Evolutionary conservation across 768 basidiomycete species (phyloP).

Genomic region (Dioszegia hungarica): DNA sequence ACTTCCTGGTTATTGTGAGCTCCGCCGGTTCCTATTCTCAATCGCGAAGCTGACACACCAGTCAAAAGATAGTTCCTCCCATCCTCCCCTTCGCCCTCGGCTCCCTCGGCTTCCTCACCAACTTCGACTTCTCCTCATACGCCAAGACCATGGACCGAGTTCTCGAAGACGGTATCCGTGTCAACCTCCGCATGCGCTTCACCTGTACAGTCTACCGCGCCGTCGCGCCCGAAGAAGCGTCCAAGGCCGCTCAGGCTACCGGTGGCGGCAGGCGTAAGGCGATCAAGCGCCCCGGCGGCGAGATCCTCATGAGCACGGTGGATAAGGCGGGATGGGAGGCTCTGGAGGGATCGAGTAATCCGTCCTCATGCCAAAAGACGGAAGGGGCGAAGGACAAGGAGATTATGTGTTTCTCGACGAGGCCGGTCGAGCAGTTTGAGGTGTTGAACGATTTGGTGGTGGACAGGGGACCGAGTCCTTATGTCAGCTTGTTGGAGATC

Average conservation of each 20-base stretch:
- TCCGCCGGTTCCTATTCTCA: background rate
- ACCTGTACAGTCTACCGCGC: conserved; percentile 98
- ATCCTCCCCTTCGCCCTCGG: conserved; percentile 95
- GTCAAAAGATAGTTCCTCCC: conserved; percentile 93
- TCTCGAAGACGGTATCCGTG: conserved; percentile 88
- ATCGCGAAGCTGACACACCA: conserved; percentile 4
- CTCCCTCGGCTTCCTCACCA: conserved; percentile 95
- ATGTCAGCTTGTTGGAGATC: conserved; percentile 88
- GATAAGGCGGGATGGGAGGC: conserved; percentile 94
- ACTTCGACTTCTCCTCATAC: conserved; percentile 90
- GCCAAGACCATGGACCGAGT: conserved; percentile 80
- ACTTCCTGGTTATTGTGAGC: conserved; percentile 88
- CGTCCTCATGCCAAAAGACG: conserved; percentile 4
- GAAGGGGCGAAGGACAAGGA: conserved; percentile 71
- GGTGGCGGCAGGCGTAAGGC: conserved; percentile 57
- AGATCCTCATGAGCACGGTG: conserved; percentile 92
- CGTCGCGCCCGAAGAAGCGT: conserved; percentile 63
- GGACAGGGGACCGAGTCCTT: conserved; percentile 95
- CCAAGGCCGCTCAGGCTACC: conserved; percentile 52
- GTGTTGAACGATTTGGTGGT: conserved; percentile 96
- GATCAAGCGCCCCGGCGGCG: conserved; percentile 86
- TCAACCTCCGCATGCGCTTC: conserved; percentile 97
- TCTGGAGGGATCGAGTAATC: conserved; percentile 60
- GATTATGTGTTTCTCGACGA: conserved; percentile 95
- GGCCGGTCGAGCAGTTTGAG: conserved; percentile 93